Evolutionary conservation across 768 basidiomycete genomes (phyloP), one percentile per base, ranked within the genome.

Genomic region (Tubosaeta sp.): DNA sequence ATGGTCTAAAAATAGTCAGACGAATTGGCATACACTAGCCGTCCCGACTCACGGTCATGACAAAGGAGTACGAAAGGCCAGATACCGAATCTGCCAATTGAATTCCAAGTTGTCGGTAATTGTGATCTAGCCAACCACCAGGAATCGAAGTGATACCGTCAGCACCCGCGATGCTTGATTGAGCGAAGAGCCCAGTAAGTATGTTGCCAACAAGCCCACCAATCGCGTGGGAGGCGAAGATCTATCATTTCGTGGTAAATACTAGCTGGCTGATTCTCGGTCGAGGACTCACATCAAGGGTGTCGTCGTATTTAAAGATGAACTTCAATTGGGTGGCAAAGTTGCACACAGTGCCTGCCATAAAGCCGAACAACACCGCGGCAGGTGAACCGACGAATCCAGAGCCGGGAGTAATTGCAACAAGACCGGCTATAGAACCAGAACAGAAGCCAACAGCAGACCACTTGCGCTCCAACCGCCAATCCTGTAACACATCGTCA

Each of bases 281-380:
- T 25, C 1, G 6, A 51, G 31, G 6, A 54, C 83, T 44, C 46
- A 87, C 85, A 77, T 92, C 90, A 16, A 92, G 80, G 13, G 86
- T 78, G 63, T 92, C 90, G 53, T 92, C 90, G 58, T 83, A 90
- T 27, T 76, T 74, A 56, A 83, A 73, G 25, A 88, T 44, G 66
- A 88, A 91, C 73, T 97, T 98, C 65, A 98, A 79, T 60, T 95
- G 86, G 4, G 95, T 97, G n/a, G 92, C 90, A 67, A 91, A 92
- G 71, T 98, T 98, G 74, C 91, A 96, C 2, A 84, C 58, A 0
- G 86, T 87, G 16, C 90, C 90, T 0, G 86, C 88, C 61, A 90
- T 72, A 57, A 94, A 77, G 35, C 95, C 95, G 64, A 91, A 94
- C 1, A 86, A 74, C 5, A 95, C 84, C 3, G 91, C 76, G 18